Base-by-base conservation (phyloP, 495 filamentous ascomycete genomes). In the Staphylotrichum longicolle region DNA sequence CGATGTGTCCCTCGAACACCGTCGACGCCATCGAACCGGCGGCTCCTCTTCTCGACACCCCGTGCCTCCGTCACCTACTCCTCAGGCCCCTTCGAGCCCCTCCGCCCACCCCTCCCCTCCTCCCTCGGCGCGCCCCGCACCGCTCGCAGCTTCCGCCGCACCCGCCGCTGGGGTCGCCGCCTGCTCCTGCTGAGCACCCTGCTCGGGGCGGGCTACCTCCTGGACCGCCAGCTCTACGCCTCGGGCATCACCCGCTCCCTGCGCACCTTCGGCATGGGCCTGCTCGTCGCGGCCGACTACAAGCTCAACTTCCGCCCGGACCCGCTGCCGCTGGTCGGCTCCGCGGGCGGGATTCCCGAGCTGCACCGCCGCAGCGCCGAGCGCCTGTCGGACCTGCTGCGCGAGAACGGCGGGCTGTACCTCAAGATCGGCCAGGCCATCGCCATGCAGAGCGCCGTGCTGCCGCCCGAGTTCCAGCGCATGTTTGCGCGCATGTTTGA, bases 401-500 rank as follows among this genome's bases (percentile, higher is more conserved):
- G 88, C 15, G 74, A 80, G 34, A 98, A 98, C 82, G 94, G 94
- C 56, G 94, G 94, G 0, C 74, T 98, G 3, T 98, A 98, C 71
- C 80, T 97, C 68, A 98, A 98, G 80, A 97, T 98, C 58, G 94
- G 94, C 3, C 94, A 98, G 80, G 94, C 94, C 7, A 92, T 98
- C 59, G 94, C 93, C 30, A 98, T 97, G 94, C 94, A 98, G 78
- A 91, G 88, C 55, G 93, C 92, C 2, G 85, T 97, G 45, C 73
- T 98, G 54, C 94, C 94, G 11, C 89, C 91, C 7, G 91, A 96
- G 72, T 97, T 97, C 69, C 91, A 96, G 79, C 83, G 84, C 62
- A 96, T 96, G 91, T 98, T 98, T 69, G 80, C 88, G 41, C 83
- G 86, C 61, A 96, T 98, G 91, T 98, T 98, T 73, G 94, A 97